Conservation (phyloP, 2,329 filamentous ascomycete species). For the Tetracladium maxilliforme region DNA sequence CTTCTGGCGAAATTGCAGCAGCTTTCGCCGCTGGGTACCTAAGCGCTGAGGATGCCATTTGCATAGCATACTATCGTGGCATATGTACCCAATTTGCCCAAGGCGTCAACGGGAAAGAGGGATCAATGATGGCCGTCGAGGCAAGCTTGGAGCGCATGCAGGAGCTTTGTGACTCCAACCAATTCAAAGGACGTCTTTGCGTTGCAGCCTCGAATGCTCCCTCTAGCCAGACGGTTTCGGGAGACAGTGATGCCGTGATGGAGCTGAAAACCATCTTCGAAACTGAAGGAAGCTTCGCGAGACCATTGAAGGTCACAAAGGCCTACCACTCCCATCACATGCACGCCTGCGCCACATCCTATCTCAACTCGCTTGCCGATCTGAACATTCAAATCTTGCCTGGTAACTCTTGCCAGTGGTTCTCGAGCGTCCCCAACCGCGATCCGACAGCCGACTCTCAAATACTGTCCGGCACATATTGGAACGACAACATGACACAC, state of each 20-base stretch:
- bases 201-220: conserved; percentile 14
- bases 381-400: no score
- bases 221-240: conserved; percentile 10
- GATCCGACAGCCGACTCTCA: no score
- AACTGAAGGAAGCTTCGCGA: conserved; percentile 5
- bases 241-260: conserved; percentile 6
- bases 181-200: conserved; percentile 4
- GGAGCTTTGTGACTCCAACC: conserved; percentile 3
- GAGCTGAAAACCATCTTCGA: conserved; percentile 3
- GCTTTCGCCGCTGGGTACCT: conserved; percentile 2
- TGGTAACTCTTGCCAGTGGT: no score
- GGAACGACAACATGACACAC: no score
- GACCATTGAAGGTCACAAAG: conserved; percentile 6
- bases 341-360: no score
- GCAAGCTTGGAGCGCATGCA: no score
- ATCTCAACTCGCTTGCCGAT: no score
- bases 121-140: no score
- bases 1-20: conserved; percentile 4
- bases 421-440: no score
- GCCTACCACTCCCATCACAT: conserved; percentile 1
- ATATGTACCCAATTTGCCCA: no score
- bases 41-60: conserved; percentile 7
- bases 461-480: no score
- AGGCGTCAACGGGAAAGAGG: no score
- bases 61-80: conserved; percentile 7